A percentile compares a stretch with the other conserved stretches of the same genome.
Evolutionary conservation across 306 rosid genomes (phyloP).

Genomic region (Prunus mira): DNA sequence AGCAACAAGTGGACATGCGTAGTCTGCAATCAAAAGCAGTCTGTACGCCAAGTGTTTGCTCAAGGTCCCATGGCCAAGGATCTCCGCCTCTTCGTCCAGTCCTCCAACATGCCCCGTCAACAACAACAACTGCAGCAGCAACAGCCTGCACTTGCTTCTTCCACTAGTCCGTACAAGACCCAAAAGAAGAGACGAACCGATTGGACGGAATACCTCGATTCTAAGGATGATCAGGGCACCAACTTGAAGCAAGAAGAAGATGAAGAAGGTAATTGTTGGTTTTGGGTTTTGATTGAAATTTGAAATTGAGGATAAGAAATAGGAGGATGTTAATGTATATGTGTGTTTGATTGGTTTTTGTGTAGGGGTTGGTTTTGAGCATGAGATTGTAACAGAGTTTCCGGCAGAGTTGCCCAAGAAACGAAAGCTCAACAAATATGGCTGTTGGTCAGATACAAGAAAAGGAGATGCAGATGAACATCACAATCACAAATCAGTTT

Average conservation of each 20-base stretch:
- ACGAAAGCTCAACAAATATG: constrained; percentile 30
- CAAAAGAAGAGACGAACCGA: constrained; percentile 35
- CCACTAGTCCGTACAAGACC: background rate
- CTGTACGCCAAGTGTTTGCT: constrained; percentile 68
- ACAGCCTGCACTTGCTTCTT: background rate
- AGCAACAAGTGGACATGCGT: constrained; percentile 73
- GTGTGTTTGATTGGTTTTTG: background rate
- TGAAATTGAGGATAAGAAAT: background rate
- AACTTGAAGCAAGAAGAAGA: background rate
- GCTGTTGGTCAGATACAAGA: constrained; percentile 7
- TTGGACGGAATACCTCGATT: constrained; percentile 70
- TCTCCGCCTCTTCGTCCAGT: constrained; percentile 72
- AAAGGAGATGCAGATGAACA: constrained; percentile 13
- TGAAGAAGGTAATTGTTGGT: background rate
- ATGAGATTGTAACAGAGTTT: constrained; percentile 59
- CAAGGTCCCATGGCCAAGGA: constrained; percentile 68
- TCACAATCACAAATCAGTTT: constrained; percentile 23
- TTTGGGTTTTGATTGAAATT: background rate
- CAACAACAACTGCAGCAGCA: constrained; percentile 5
- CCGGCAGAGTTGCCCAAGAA: constrained; percentile 43
- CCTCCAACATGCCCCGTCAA: constrained; percentile 72
- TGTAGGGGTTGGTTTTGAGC: constrained; percentile 43
- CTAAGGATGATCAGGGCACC: constrained; percentile 7
- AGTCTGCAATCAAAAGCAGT: constrained; percentile 78
- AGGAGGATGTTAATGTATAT: background rate